Conservation (phyloP, 345 rosid genomes). For the Eucalyptus regnans region DNA sequence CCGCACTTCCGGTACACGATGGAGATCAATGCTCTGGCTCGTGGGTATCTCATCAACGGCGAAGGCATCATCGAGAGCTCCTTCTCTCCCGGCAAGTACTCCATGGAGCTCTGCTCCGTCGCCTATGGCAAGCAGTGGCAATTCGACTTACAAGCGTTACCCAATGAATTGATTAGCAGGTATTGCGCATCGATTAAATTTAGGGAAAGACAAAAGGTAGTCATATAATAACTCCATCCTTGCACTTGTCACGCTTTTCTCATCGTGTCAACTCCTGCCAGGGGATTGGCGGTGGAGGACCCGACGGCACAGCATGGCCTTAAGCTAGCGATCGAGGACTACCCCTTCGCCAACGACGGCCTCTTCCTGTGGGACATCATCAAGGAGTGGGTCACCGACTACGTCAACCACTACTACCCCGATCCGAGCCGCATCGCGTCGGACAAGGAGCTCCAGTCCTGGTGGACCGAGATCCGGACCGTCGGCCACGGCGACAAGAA, state of each 20-base stretch:
- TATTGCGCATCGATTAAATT: background rate
- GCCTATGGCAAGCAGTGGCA: constrained; percentile 38
- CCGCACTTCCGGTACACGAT: constrained; percentile 81
- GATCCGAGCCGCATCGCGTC: constrained; percentile 7
- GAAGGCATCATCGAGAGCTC: constrained; percentile 51
- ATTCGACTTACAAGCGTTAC: constrained; percentile 40
- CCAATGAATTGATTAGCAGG: constrained; percentile 46
- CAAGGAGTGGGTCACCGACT: constrained; percentile 28
- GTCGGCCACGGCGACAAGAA: constrained; percentile 45
- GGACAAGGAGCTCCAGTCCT: constrained; percentile 43
- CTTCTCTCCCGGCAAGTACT: constrained; percentile 48
- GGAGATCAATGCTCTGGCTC: constrained; percentile 67
- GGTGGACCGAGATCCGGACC: constrained; percentile 41
- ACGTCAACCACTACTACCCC: constrained; percentile 38
- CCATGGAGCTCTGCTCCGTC: constrained; percentile 40
- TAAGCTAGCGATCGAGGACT: constrained; percentile 37
- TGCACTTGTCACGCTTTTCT: background rate
- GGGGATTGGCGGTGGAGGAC: constrained; percentile 52
- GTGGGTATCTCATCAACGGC: constrained; percentile 33
- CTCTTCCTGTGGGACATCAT: constrained; percentile 32
- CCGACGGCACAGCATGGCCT: constrained; percentile 32
- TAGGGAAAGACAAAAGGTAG: background rate
- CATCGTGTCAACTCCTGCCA: background rate
- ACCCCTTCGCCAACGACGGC: constrained; percentile 56
- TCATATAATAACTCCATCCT: background rate